Conservation (phyloP, 495 filamentous ascomycete genomes). For the Oleoguttula mirabilis region DNA sequence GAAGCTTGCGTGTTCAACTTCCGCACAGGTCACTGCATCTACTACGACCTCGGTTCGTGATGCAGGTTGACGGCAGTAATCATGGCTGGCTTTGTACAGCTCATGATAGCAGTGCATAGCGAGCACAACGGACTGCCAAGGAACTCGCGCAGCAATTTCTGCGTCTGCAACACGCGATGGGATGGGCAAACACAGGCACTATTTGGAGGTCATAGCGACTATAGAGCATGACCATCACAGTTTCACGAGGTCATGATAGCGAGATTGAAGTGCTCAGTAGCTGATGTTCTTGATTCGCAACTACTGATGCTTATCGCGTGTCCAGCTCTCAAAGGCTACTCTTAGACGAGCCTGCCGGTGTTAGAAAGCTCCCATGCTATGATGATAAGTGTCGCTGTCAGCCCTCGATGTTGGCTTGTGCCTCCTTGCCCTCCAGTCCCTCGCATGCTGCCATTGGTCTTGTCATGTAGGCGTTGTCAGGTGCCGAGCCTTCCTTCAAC, state of each 20-base stretch:
- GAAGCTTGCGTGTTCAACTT: constrained; percentile 34
- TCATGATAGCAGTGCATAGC: too few relatives aligned
- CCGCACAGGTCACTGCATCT: constrained; percentile 25
- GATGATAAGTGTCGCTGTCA: neutral
- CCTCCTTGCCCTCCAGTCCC: neutral
- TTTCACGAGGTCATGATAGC: too few relatives aligned
- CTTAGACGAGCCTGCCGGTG: constrained; percentile 23
- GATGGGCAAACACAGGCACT: too few relatives aligned
- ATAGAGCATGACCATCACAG: too few relatives aligned
- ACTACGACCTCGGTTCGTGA: constrained; percentile 30
- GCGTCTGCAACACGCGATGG: too few relatives aligned
- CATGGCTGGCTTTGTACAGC: too few relatives aligned
- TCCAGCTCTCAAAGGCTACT: constrained; percentile 20
- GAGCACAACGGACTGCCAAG: too few relatives aligned
- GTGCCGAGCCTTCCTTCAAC: constrained; percentile 19
- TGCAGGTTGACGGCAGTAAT: too few relatives aligned
- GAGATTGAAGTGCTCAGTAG: too few relatives aligned
- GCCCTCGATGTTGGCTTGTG: neutral
- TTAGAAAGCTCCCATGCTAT: constrained; percentile 22
- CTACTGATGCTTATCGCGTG: constrained; percentile 3
- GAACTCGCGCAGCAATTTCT: too few relatives aligned
- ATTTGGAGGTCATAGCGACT: too few relatives aligned
- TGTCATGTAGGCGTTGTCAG: constrained; percentile 22
- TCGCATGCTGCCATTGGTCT: constrained; percentile 18
- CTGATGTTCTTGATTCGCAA: too few relatives aligned